Conservation (phyloP, 225 moss, liverwort and hornwort species). For the Bryoerythrophyllum caledonicum region DNA sequence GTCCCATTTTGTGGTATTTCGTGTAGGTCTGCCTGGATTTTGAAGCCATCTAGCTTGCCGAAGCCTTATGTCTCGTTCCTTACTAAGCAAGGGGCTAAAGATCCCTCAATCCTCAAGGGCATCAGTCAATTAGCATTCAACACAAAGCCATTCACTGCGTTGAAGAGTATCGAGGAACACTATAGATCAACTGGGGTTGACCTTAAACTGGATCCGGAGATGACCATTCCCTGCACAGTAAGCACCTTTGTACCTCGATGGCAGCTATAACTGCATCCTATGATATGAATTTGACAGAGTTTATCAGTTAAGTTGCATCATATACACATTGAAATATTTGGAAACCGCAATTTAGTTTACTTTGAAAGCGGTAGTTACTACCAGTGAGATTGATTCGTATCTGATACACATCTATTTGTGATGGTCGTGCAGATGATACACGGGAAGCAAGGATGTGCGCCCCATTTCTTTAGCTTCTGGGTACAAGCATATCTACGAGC, state of each 20-base stretch:
- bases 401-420: constrained; percentile 6
- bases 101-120: constrained; percentile 67
- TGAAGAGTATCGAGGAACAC: constrained; percentile 65
- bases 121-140: constrained; percentile 64
- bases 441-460: constrained; percentile 73
- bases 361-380: not conserved
- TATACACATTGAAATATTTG: not conserved
- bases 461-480: constrained; percentile 77
- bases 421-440: constrained; percentile 75
- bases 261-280: not conserved
- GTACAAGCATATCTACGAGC: constrained; percentile 75
- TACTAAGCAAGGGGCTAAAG: constrained; percentile 87
- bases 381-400: not conserved
- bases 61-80: constrained; percentile 84
- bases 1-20: constrained; percentile 25
- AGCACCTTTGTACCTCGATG: constrained; percentile 23
- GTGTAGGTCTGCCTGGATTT: constrained; percentile 85
- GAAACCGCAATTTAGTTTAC: not conserved
- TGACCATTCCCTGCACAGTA: constrained; percentile 76
- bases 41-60: constrained; percentile 89
- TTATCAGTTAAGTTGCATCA: not conserved
- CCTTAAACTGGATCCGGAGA: constrained; percentile 60
- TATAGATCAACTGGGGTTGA: constrained; percentile 61
- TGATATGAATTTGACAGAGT: not conserved
- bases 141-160: constrained; percentile 41